Evolutionary conservation across 768 basidiomycete species (phyloP).

Genomic region (Kockovaella imperatae): DNA sequence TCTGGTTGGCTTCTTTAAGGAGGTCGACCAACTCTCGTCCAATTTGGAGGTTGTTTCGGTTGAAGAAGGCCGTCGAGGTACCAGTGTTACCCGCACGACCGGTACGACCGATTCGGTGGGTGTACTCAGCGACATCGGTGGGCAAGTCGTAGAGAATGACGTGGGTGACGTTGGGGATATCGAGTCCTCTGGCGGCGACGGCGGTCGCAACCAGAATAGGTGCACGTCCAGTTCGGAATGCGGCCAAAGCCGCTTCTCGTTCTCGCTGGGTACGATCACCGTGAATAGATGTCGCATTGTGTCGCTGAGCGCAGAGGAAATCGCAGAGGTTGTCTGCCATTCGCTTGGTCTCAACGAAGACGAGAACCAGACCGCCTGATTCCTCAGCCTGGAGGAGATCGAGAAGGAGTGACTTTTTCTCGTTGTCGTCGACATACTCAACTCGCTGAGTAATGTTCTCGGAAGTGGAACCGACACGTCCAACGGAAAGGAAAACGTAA

Average conservation of each 20-base stretch:
- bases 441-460: slow-evolving; percentile 99
- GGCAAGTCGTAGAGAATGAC: slow-evolving; percentile 98
- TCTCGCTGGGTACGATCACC: slow-evolving; percentile 97
- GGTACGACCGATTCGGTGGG: slow-evolving; percentile 94
- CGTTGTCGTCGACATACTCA: slow-evolving; percentile 93
- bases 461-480: slow-evolving; percentile 94
- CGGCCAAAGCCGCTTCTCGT: slow-evolving; percentile 88
- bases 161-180: slow-evolving; percentile 98
- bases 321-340: slow-evolving; percentile 99
- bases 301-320: slow-evolving; percentile 72
- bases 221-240: slow-evolving; percentile 89
- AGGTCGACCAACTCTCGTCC: slow-evolving; percentile 87
- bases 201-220: slow-evolving; percentile 97
- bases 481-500: slow-evolving; percentile 97
- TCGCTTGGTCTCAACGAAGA: slow-evolving; percentile 98
- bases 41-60: slow-evolving; percentile 81
- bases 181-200: slow-evolving; percentile 95
- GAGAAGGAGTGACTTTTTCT: slow-evolving; percentile 93
- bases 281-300: slow-evolving; percentile 93
- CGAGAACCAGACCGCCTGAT: slow-evolving; percentile 72
- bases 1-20: slow-evolving; percentile 49
- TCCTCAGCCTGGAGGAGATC: slow-evolving; percentile 80
- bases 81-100: slow-evolving; percentile 98
- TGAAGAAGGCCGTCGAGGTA: slow-evolving; percentile 80
- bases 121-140: slow-evolving; percentile 97